Conservation (phyloP, 225 moss, liverwort and hornwort genomes). For the Climacium dendroides region DNA sequence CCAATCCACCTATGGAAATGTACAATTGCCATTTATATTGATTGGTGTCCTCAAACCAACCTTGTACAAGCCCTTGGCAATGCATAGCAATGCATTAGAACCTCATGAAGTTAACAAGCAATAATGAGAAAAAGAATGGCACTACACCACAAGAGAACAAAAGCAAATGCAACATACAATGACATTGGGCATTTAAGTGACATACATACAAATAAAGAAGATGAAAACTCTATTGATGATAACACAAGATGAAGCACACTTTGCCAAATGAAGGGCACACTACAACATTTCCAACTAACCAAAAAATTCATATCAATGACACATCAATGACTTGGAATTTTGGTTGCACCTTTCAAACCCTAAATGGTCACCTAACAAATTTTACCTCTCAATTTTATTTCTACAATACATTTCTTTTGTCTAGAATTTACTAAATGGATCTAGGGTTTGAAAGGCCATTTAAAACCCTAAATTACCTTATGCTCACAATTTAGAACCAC, state of each 20-base stretch:
- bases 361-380: too few relatives aligned
- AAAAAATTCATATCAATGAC: too few relatives aligned
- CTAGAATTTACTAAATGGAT: too few relatives aligned
- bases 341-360: too few relatives aligned
- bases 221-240: background rate
- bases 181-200: background rate
- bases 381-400: too few relatives aligned
- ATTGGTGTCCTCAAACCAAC: background rate
- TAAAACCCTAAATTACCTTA: too few relatives aligned
- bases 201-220: background rate
- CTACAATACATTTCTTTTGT: too few relatives aligned
- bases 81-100: background rate
- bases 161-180: background rate
- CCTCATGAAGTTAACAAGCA: background rate
- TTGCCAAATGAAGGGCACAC: too few relatives aligned
- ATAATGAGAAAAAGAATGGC: background rate
- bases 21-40: background rate
- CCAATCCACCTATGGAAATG: background rate
- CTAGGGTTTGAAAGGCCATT: too few relatives aligned
- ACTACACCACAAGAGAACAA: background rate
- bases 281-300: too few relatives aligned
- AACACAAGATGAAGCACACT: too few relatives aligned
- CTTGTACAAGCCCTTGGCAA: background rate
- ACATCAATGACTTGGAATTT: too few relatives aligned
- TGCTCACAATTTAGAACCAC: background rate